These are phyloP conservation scores for Polysphondylium violaceum DNA, from an alignment of 78 protist genomes.

Conservation along the genomic window DNA sequence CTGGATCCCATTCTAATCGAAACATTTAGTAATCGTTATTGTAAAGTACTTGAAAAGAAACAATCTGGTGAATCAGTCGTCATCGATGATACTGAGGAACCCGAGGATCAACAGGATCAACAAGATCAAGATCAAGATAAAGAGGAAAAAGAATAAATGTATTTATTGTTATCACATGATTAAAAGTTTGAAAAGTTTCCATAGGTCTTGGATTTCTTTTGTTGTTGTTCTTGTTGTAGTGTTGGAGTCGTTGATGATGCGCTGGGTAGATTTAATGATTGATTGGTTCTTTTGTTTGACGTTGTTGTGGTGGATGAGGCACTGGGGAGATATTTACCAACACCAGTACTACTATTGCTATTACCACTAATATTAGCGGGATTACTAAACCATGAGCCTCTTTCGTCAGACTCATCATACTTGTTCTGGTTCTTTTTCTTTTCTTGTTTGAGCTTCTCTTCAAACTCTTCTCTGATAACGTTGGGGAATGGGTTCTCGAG, in stretches of 20 bases:
- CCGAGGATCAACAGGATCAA: background rate
- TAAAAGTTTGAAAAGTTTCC: conserved; percentile 41
- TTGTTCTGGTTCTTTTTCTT: conserved; percentile 12
- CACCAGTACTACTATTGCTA: background rate
- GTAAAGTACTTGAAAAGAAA: background rate
- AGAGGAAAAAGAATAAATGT: background rate
- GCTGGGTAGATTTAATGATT: background rate
- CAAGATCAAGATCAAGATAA: background rate
- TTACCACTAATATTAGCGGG: conserved; percentile 23
- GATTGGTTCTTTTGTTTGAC: background rate
- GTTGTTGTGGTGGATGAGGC: background rate
- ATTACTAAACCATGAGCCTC: conserved; percentile 79
- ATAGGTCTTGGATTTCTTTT: conserved; percentile 9
- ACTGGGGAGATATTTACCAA: conserved; percentile 71
- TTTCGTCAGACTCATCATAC: conserved; percentile 22
- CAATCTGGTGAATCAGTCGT: background rate
- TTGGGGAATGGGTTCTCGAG: conserved; percentile 75
- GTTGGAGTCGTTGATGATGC: background rate
- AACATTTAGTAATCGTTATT: background rate
- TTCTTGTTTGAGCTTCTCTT: conserved; percentile 39
- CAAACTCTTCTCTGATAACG: conserved; percentile 51
- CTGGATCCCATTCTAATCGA: background rate
- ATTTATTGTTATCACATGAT: too few relatives aligned
- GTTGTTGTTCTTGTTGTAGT: conserved; percentile 9
- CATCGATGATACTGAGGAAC: background rate